Base-by-base conservation (phyloP, 2,329 filamentous ascomycete species). In the Coniella vitis region DNA sequence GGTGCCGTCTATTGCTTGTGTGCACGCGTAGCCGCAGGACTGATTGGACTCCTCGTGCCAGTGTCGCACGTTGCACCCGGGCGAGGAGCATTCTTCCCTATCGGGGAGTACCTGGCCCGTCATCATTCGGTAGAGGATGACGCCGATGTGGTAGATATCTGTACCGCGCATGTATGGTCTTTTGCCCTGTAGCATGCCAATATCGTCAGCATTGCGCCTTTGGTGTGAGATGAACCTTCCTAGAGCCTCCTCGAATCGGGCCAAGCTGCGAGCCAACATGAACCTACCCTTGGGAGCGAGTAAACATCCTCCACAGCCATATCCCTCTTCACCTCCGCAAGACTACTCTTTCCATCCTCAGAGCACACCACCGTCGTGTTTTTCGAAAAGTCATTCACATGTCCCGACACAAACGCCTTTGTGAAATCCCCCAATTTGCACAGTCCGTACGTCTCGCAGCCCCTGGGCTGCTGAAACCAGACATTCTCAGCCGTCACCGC, bases 391-490 rank as follows among this genome's bases (percentile, higher is more conserved):
- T 45, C 45, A 8, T 43, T 48, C 34, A 61, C 57, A 38, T 71
- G 67, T 37, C 64, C 64, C n/a, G 69, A 68, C 10, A 75, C 62
- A 21, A 59, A 61, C 14, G 68, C 65, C n/a, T 57, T 57, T 38
- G 63, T 57, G 47, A 74, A 76, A 37, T 72, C 68, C 13, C 75
- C 75, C 47, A 81, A 61, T 62, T 78, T 80, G 56, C 75, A 78
- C 22, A 64, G 57, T 0, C 76, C 77, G 56, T 78, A 80, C 29
- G 67, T 70, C 61, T 78, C 75, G 12, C 53, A 59, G 2, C 71
- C 71, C 12, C 63, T 62, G 32, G 74, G 69, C 45, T 73, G 67
- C 58, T 72, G 67, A 55, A 80, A 69, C 58, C 71, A 75, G 47
- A 80, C 69, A 55, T 75, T 75, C n/a, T 56, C 56, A 0, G 75